Evolutionary conservation across 78 protist genomes (phyloP), one percentile per base, ranked within the genome.

Genomic region (Speleostelium caveatum): DNA sequence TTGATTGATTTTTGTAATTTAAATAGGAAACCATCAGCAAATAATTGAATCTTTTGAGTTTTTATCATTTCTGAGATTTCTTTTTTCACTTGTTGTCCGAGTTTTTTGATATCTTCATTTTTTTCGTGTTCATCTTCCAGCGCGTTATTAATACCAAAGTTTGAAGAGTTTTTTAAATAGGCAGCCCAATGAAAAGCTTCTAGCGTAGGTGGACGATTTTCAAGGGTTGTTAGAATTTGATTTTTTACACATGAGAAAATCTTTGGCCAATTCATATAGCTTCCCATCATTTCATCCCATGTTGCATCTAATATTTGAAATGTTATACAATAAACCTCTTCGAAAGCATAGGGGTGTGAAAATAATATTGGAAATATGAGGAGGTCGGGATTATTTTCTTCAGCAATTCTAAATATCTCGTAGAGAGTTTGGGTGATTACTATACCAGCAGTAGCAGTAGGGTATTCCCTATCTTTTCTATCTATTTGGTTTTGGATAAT

Each of bases 231-330:
- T 1, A 75, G 17, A 28, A 72, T 74, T 66, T 41, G n/a, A 55
- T 86, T 69, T 39, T 59, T 86, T 24, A 86, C 92, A 28, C 62
- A 63, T 16, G 92, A 60, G 10, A 86, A 24, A 33, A 86, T 74
- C 72, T 86, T 86, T 51, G 61, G 79, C 53, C 41, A 86, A 32
- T 86, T 33, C 92, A 86, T 86, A 30, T 86, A 86, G 33, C 69
- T 55, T 8, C 79, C 92, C 30, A 65, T 86, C 92, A 86, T 86
- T 17, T 69, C 74, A 38, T 86, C 92, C 92, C 92, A 86, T 36
- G 92, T 86, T 4, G 45, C n/a, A 41, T 86, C 92, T 45, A 86
- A 30, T 0, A 86, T 55, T 59, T 86, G 67, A 53, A 86, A 86
- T 22, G 92, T 63, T 10, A 74, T 86, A 66, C 80, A 86, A 75